phyloP scores from a whole-genome alignment of 2,329 filamentous ascomycete species.

The Pestalotiopsis sp. region DNA sequence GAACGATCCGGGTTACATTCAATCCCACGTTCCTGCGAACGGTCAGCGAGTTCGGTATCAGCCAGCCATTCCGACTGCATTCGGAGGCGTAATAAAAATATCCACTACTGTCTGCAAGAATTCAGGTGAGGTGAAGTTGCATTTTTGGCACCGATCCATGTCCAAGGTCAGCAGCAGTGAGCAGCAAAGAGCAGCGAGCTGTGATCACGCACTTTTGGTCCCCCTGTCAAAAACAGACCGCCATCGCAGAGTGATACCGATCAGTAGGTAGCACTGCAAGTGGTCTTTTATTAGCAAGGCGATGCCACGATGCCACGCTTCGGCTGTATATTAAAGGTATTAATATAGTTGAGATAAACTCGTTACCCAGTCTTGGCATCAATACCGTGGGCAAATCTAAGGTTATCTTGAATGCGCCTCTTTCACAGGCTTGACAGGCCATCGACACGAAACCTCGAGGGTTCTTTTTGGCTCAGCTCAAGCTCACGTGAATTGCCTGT shows the following conservation, averaged over 20 bases:
- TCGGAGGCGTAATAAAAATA: background rate
- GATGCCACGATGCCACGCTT: too few relatives aligned
- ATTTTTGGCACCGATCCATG: background rate
- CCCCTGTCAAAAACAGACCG: background rate
- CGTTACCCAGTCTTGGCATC: too few relatives aligned
- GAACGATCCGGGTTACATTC: background rate
- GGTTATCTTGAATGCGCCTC: background rate
- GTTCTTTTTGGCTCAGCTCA: background rate
- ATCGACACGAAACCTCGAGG: background rate
- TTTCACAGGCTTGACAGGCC: background rate
- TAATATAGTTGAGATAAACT: too few relatives aligned
- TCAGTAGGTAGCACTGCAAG: background rate
- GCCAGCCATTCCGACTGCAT: background rate
- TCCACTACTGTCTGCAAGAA: background rate
- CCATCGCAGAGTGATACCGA: background rate
- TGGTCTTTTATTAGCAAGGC: background rate
- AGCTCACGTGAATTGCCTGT: background rate
- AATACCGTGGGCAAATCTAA: too few relatives aligned
- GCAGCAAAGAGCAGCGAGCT: background rate
- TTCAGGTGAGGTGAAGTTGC: background rate
- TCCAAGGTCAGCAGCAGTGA: background rate
- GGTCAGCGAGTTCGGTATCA: background rate
- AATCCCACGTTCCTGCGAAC: background rate
- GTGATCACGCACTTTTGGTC: background rate
- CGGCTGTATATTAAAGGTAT: too few relatives aligned